These are phyloP conservation scores for Fraxinus sp. DNA, from an alignment of 305 asterid genomes.

Conservation along the genomic window DNA sequence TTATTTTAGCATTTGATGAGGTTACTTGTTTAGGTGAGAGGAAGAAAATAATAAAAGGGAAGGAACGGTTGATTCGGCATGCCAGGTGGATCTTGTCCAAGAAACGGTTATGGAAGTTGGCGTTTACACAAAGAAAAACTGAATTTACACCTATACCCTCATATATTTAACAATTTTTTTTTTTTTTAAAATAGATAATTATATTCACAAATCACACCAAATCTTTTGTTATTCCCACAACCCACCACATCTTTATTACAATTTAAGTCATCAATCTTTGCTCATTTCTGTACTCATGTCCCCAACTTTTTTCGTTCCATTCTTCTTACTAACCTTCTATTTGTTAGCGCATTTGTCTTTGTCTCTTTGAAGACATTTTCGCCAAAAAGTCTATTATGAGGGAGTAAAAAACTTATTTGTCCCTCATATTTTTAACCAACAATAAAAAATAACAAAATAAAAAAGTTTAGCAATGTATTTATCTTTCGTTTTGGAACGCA, in stretches of 20 bases:
- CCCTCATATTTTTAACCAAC: not conserved
- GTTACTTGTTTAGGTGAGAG: not conserved
- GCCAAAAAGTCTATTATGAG: not conserved
- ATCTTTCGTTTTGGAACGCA: not conserved
- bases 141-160: not conserved
- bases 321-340: not conserved
- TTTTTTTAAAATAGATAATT: not conserved
- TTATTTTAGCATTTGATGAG: constrained; percentile 4
- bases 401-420: not conserved
- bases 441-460: not conserved
- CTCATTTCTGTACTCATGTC: too few relatives aligned
- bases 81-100: constrained; percentile 40
- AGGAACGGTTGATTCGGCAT: constrained; percentile 27
- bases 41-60: not conserved
- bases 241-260: too few relatives aligned
- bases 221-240: too few relatives aligned
- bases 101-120: constrained; percentile 55
- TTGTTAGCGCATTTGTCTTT: not conserved
- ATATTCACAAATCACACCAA: too few relatives aligned
- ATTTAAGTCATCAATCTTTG: too few relatives aligned
- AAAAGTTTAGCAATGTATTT: too few relatives aligned
- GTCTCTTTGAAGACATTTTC: not conserved
- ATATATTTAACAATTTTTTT: not conserved
- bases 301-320: too few relatives aligned
- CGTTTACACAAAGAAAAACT: constrained; percentile 22